These are phyloP conservation scores for Mangifera indica DNA, from an alignment of 345 rosid species.

Conservation along the genomic window DNA sequence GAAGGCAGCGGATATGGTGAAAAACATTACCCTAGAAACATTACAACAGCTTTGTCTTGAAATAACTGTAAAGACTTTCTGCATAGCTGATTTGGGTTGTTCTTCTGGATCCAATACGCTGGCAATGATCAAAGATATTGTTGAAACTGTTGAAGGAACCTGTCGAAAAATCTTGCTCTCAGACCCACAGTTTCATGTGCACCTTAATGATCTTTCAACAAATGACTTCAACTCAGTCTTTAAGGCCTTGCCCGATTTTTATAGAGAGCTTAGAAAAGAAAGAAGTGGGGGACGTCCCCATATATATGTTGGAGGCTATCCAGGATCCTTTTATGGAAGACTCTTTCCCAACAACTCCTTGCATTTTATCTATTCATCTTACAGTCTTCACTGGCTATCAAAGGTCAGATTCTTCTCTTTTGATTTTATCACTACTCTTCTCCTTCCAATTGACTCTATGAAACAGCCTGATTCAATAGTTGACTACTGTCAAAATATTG, in stretches of 20 bases:
- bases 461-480: too few species aligned
- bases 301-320: constrained; percentile 43
- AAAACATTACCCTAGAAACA: constrained; percentile 39
- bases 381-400: constrained; percentile 92
- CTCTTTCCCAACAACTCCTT: constrained; percentile 61
- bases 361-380: constrained; percentile 71
- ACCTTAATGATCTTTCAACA: constrained; percentile 57
- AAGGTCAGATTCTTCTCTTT: constrained; percentile 40
- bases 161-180: constrained; percentile 21
- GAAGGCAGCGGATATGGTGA: constrained; percentile 48
- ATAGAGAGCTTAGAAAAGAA: constrained; percentile 29
- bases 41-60: constrained; percentile 31
- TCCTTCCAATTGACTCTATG: background rate
- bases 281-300: constrained; percentile 21
- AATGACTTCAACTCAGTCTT: constrained; percentile 61
- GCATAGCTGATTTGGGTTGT: constrained; percentile 59
- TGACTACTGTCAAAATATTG: too few species aligned
- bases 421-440: background rate
- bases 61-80: constrained; percentile 35
- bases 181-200: constrained; percentile 37
- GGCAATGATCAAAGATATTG: constrained; percentile 40
- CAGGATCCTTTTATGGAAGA: constrained; percentile 90
- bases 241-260: constrained; percentile 46
- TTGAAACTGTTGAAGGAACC: constrained; percentile 35
- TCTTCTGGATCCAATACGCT: constrained; percentile 55